Percentiles rank a stretch among this genome's conserved stretches.
Evolutionary conservation across 441 rosid species (phyloP).

Genomic region (Omphalea diandra): DNA sequence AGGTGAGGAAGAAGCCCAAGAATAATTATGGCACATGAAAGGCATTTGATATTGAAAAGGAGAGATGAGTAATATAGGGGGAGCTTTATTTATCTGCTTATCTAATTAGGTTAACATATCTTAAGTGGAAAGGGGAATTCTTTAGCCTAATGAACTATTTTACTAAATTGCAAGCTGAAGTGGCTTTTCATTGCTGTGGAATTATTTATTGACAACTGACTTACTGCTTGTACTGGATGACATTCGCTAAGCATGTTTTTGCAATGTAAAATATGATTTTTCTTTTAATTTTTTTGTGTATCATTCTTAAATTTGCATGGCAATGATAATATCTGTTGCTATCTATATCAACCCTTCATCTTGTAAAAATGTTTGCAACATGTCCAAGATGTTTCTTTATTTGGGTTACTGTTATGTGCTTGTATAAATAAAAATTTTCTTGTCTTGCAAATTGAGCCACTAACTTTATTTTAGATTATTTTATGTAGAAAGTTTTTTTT

Average conservation of each 20-base stretch:
- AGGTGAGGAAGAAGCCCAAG: neutral
- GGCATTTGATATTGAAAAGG: neutral
- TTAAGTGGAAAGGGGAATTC: neutral
- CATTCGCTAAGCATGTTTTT: slow-evolving; percentile 2
- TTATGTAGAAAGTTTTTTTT: neutral
- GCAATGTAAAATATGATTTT: neutral
- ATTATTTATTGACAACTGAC: neutral
- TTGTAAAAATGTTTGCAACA: neutral
- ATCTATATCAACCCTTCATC: neutral
- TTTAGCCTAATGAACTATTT: neutral
- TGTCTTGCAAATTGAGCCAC: neutral
- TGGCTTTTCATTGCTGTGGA: neutral
- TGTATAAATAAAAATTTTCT: neutral
- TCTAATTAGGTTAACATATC: no score
- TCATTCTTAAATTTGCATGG: neutral
- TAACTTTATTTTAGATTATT: neutral
- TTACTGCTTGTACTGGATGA: neutral
- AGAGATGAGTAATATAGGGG: neutral
- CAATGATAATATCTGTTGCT: neutral
- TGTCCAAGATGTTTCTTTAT: neutral
- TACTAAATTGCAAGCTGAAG: neutral
- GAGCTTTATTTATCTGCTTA: neutral
- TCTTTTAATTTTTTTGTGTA: no score
- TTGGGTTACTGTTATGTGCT: neutral
- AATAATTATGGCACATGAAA: neutral